Evolutionary conservation across 208 protist genomes (phyloP).

Genomic region (Phytomonas francai): DNA sequence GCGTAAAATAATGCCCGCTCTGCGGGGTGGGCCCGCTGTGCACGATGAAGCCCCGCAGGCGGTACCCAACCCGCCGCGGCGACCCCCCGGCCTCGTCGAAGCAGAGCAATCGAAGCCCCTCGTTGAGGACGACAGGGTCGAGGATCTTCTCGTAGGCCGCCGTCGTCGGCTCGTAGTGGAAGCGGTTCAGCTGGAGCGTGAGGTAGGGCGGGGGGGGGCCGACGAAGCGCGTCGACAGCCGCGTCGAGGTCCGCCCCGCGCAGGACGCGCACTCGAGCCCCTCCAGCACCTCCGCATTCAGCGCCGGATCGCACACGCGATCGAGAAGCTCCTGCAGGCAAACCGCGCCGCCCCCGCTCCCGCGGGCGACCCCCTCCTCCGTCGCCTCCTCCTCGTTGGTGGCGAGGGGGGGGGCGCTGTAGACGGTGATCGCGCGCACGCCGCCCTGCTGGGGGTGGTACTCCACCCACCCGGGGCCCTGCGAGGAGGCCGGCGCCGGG

Average conservation of each 20-base stretch:
- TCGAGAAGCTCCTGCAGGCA: conserved; percentile 45
- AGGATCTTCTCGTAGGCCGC: conserved; percentile 39
- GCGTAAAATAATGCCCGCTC: conserved; percentile 62
- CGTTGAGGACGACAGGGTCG: conserved; percentile 39
- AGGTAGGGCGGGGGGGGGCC: conserved; percentile 26
- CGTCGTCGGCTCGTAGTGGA: conserved; percentile 29
- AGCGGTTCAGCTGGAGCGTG: conserved; percentile 54
- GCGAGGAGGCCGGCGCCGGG: neutral
- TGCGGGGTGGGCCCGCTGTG: conserved; percentile 57
- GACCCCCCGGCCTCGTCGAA: neutral
- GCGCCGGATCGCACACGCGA: conserved; percentile 24
- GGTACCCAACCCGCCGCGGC: conserved; percentile 29
- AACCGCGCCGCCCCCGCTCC: neutral
- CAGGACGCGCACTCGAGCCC: conserved; percentile 44
- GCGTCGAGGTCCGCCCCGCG: conserved; percentile 22
- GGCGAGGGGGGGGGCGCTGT: neutral
- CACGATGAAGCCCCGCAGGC: conserved; percentile 42
- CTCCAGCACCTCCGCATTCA: conserved; percentile 34
- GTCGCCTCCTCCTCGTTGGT: neutral
- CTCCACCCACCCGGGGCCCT: neutral
- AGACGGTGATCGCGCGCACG: conserved; percentile 1
- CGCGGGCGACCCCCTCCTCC: neutral
- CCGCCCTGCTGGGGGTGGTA: neutral
- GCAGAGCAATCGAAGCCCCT: conserved; percentile 32
- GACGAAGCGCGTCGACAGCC: conserved; percentile 28